These are phyloP conservation scores for Patellifolia procumbens DNA, from an alignment of 179 eudicot genomes.

Conservation along the genomic window DNA sequence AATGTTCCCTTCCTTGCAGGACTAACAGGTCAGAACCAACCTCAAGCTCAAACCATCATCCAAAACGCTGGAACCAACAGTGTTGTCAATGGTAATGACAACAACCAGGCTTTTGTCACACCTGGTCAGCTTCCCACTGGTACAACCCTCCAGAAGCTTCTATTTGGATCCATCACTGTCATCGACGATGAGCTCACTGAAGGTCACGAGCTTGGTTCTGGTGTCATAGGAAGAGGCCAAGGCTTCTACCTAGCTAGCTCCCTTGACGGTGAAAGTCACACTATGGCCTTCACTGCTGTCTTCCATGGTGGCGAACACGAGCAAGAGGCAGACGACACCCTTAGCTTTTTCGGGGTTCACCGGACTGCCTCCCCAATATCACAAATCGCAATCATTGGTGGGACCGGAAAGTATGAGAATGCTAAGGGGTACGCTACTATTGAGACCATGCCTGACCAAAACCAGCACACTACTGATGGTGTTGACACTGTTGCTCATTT, in stretches of 20 bases:
- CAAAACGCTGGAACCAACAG: constrained; percentile 67
- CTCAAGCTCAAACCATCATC: constrained; percentile 39
- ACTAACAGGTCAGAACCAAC: constrained; percentile 39
- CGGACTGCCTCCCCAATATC: constrained; percentile 74
- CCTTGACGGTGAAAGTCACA: constrained; percentile 80
- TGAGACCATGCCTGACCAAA: constrained; percentile 67
- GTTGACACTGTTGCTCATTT: constrained; percentile 80
- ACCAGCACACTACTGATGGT: constrained; percentile 95
- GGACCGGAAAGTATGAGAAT: constrained; percentile 77
- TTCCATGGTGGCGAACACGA: constrained; percentile 54
- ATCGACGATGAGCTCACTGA: constrained; percentile 78
- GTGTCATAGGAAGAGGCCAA: constrained; percentile 65
- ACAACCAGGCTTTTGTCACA: constrained; percentile 72
- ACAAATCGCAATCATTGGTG: constrained; percentile 77
- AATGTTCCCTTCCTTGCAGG: constrained; percentile 43
- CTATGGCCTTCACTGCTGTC: constrained; percentile 66
- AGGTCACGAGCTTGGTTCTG: constrained; percentile 77
- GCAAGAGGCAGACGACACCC: constrained; percentile 44
- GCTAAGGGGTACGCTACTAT: constrained; percentile 86
- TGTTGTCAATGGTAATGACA: constrained; percentile 29
- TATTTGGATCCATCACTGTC: constrained; percentile 81
- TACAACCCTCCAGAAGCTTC: constrained; percentile 70
- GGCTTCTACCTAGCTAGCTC: constrained; percentile 96
- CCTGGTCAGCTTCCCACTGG: constrained; percentile 89
- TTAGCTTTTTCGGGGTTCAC: constrained; percentile 88